These are phyloP conservation scores for Blumeria graminis DNA, from an alignment of 2,329 filamentous ascomycete genomes.

Conservation along the genomic window DNA sequence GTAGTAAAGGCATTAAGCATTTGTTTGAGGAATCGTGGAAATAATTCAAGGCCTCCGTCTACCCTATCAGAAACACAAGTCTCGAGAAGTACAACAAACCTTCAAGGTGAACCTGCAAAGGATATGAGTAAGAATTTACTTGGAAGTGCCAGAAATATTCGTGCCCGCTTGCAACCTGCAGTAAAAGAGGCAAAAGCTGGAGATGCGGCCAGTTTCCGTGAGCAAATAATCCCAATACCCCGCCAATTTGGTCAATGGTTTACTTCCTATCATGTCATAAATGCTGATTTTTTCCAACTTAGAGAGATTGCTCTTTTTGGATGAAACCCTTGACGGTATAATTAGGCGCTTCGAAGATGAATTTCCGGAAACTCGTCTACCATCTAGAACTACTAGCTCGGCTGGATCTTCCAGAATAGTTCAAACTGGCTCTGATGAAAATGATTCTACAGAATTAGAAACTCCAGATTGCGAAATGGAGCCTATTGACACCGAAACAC, in stretches of 20 bases:
- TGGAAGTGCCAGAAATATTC: constrained; percentile 70
- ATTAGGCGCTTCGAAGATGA: constrained; percentile 93
- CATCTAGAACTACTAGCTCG: neutral
- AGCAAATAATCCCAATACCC: constrained; percentile 17
- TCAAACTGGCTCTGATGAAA: constrained; percentile 16
- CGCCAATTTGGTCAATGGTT: neutral
- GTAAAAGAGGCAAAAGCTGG: constrained; percentile 44
- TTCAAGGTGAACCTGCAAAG: constrained; percentile 41
- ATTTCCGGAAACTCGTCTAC: constrained; percentile 58
- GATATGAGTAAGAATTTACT: constrained; percentile 86
- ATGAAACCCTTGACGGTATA: constrained; percentile 69
- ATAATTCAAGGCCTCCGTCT: constrained; percentile 27
- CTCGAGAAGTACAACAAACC: constrained; percentile 21
- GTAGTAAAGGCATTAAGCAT: constrained; percentile 86
- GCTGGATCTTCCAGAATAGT: constrained; percentile 2
- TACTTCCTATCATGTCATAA: neutral
- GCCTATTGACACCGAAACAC: constrained; percentile 7
- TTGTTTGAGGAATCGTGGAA: constrained; percentile 59
- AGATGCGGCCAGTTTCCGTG: constrained; percentile 58
- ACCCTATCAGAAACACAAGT: neutral
- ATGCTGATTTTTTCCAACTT: neutral
- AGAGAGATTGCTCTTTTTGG: constrained; percentile 66
- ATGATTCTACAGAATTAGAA: constrained; percentile 4
- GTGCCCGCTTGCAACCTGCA: constrained; percentile 58
- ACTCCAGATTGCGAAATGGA: constrained; percentile 7